Evolutionary conservation across 306 rosid genomes (phyloP), one percentile per base, ranked within the genome.

Genomic region (Inga oerstediana): DNA sequence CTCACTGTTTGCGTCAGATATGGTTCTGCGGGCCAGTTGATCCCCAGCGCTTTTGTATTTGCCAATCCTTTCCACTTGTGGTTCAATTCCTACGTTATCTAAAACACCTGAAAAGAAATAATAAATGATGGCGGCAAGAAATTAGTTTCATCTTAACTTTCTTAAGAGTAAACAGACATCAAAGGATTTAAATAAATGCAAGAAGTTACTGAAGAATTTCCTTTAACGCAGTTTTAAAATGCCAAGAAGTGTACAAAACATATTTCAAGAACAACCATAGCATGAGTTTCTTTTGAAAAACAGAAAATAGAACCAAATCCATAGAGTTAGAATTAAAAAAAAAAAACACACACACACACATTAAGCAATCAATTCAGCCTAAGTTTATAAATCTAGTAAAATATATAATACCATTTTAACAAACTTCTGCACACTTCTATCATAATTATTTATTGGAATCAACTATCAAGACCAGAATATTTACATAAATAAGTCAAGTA

Each of bases 21-120:
- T 91, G 51, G 90, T 86, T 80, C 77, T 96, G 67, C 96, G 89
- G 30, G 87, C 84, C 52, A 96, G 97, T 77, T 90, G 97, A 89
- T 96, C 99, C 54, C 97, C 99, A 7, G 95, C 89, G 81, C 98
- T 95, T 91, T 96, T 93, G 87, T 92, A 96, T 83, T 94, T 96
- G 67, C 99, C 99, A 85, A 96, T 87, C 90, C 93, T 92, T 82
- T 89, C 94, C 68, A 96, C 92, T 81, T 94, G 92, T 73, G 99
- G 99, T 85, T 92, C 98, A 82, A 96, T 86, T 82, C 99, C 98
- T 44, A 90, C 76, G 75, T 92, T 96, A 66, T 96, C 97, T 75
- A 96, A 85, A 86, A 94, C 88, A 80, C 99, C 98, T 94, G 81
- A 76, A 85, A 88, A 75, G 35, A 19, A 79, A 77, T 56, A 37